These are phyloP conservation scores for Aeminium ludgeri DNA, from an alignment of 495 filamentous ascomycete species.

Conservation along the genomic window DNA sequence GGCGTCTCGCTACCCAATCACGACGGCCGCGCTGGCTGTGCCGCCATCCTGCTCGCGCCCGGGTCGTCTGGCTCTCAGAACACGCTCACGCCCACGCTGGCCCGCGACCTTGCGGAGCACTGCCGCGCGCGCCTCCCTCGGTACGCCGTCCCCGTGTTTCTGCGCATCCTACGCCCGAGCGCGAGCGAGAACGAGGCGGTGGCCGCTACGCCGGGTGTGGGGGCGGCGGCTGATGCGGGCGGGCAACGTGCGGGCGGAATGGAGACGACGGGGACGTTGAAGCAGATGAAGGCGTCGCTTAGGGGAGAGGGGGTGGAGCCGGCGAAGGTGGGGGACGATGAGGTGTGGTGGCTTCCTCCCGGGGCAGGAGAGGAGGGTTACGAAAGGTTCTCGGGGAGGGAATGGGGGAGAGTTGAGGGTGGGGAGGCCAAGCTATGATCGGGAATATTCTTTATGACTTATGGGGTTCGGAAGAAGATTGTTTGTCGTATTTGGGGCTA, in stretches of 20 bases:
- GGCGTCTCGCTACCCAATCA: constrained; percentile 48
- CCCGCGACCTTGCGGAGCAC: constrained; percentile 7
- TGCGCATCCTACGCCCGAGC: constrained; percentile 9
- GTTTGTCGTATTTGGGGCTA: too few relatives aligned
- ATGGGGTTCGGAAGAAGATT: too few relatives aligned
- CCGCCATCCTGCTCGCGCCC: constrained; percentile 17
- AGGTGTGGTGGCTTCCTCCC: constrained; percentile 14
- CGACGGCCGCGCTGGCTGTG: constrained; percentile 28
- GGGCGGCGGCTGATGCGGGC: too few relatives aligned
- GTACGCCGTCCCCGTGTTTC: constrained; percentile 18
- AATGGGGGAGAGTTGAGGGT: constrained; percentile 11
- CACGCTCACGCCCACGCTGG: constrained; percentile 1
- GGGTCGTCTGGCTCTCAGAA: too few relatives aligned
- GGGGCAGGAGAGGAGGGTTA: constrained; percentile 11
- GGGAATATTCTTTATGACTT: too few relatives aligned
- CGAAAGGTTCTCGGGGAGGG: constrained; percentile 11
- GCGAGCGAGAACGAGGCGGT: too few relatives aligned
- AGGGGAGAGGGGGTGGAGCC: constrained; percentile 17
- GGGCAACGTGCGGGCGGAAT: too few relatives aligned
- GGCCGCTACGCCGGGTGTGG: too few relatives aligned
- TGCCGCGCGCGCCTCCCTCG: constrained; percentile 9
- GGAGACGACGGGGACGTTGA: constrained; percentile 19
- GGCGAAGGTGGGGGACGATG: constrained; percentile 10
- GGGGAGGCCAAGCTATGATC: constrained; percentile 13
- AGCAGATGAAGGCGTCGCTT: constrained; percentile 17